Evolutionary conservation across 495 filamentous ascomycete species (phyloP), one percentile per base, ranked within the genome.

Genomic region (Podospora appendiculata): DNA sequence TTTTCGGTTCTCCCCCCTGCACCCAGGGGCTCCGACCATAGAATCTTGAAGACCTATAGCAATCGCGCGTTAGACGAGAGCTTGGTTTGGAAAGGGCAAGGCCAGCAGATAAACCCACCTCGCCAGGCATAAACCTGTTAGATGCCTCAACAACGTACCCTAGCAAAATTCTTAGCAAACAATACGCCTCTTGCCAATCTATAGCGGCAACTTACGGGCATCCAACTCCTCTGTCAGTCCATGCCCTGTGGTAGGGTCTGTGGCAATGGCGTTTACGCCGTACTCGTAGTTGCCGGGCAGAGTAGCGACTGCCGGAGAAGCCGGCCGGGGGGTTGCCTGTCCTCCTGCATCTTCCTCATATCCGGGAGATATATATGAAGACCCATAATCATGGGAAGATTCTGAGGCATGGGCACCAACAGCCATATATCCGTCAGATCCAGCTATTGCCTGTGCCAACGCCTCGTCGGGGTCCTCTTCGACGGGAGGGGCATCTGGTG

Each of bases 1-100:
- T 56, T 56, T 12, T 67, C 65, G 10, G 54, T 62, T 13, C 17
- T 18, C 11, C 52, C 49, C 11, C 59, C 62, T 48, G 62, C 60
- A 4, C 72, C 72, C 1, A 58, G 55, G 13, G 74, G 74, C 36
- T 77, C 73, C 39, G 69, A 66, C 74, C 74, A 77, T 14, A 68
- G 47, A 2, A 74, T 61, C 50, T 76, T 77, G 55, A 77, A 73
- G 9, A 77, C 67, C 72, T 77, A 34, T 3, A 16, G 41, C 25
- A 6, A 11, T 4, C 17, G 38, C 4, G n/a, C n/a, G 42, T 51
- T 14, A 58, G 51, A n/a, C n/a, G 8, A 13, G 14, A 3, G 25
- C 25, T 25, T 5, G 25, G 5, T 25, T 6, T 6, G n/a, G 8
- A 32, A 12, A 25, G 25, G 13, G 34, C 5, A 14, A 3, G 16